Evolutionary conservation across 2,329 filamentous ascomycete species (phyloP), one percentile per base, ranked within the genome.

Genomic region (Xylariaceae sp.): DNA sequence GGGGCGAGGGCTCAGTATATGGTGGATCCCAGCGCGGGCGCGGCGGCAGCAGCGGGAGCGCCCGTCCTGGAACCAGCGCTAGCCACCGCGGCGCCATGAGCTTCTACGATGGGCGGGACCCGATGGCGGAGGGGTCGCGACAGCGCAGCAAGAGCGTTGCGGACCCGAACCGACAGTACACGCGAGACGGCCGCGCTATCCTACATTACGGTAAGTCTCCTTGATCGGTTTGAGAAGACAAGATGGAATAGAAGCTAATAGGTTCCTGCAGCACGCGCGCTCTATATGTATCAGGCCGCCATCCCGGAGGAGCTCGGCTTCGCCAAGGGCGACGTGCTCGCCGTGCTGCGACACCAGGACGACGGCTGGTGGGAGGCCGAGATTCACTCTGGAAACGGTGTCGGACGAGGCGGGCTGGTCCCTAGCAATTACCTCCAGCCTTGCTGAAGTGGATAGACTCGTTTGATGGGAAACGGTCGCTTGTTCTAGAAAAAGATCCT

Each of bases 351-450:
- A 45, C 81, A 95, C 57, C 93, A 98, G 66, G 93, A 98, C 62
- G 93, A 98, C 60, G 93, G 93, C 16, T 98, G 93, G 93, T 98
- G 94, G 93, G 93, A 98, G 69, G 94, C 94, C 11, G 91, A 96
- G 64, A 80, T 96, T 31, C 87, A 90, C 34, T 83, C 83, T 18
- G 74, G 76, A 49, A 77, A 73, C 43, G 64, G 62, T n/a, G 54
- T 41, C 48, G 79, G 75, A 37, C 73, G 66, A 37, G 61, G 74
- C 43, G 81, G 81, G 46, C 69, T 85, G 57, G 80, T 85, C 50
- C 81, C 81, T 50, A 84, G 81, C 63, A 85, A 85, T 60, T 85
- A 85, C 54, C 69, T 85, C 45, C 75, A 81, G 62, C 66, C 73
- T 9, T 56, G 49, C 37, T 57, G 41, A 50, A 19, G 29, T 39